phyloP scores from a whole-genome alignment of 2,329 filamentous ascomycete genomes.

The Cyphellophora attinorum region DNA sequence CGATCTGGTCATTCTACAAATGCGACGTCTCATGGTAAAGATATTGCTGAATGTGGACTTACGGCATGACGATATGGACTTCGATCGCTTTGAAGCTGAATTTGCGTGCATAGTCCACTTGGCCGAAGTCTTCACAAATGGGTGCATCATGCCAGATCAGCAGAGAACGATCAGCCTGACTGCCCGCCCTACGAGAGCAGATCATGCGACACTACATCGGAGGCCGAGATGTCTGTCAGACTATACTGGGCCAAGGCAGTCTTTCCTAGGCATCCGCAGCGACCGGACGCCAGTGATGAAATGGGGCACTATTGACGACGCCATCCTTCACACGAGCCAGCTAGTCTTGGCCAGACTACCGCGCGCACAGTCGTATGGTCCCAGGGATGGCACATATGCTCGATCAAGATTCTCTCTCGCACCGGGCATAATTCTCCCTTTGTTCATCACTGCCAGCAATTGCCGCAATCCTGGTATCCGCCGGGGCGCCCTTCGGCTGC shows the following conservation, averaged over 20 bases:
- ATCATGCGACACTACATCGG: background rate
- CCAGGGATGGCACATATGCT: background rate
- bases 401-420: background rate
- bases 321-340: background rate
- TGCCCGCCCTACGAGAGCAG: background rate
- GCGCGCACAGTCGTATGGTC: background rate
- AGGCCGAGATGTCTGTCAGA: background rate
- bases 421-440: background rate
- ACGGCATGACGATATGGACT: background rate
- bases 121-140: background rate
- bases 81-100: background rate
- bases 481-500: background rate
- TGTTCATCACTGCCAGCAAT: background rate
- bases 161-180: background rate
- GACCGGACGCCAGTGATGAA: background rate
- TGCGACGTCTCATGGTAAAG: background rate
- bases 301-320: background rate
- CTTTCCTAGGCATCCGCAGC: background rate
- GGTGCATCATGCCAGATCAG: background rate
- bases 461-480: background rate
- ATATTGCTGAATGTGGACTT: background rate
- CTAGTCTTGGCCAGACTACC: background rate
- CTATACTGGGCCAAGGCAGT: background rate
- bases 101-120: background rate
- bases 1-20: background rate